These are phyloP conservation scores for Leccinum broughii DNA, from an alignment of 768 basidiomycete genomes.

Conservation along the genomic window DNA sequence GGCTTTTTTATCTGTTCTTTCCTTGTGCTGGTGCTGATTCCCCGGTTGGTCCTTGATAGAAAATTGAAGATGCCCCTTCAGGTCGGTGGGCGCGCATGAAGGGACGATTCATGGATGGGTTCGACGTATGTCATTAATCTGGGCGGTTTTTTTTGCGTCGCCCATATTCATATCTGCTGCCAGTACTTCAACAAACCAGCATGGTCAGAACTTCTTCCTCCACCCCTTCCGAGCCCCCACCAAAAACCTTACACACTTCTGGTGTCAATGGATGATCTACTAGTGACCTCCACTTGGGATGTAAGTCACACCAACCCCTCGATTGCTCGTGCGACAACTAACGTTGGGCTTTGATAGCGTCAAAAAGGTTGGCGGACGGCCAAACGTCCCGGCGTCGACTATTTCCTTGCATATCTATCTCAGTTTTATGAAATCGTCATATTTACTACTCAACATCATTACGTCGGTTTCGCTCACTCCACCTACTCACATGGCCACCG, in stretches of 20 bases:
- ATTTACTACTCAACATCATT: conserved; percentile 88
- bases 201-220: conserved; percentile 90
- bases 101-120: conserved; percentile 60
- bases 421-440: conserved; percentile 98
- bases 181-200: conserved; percentile 90
- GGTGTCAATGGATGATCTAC: conserved; percentile 87
- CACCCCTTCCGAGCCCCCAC: conserved; percentile 76
- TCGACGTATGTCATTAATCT: conserved; percentile 58
- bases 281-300: conserved; percentile 94
- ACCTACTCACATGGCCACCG: not conserved
- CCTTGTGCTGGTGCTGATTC: not conserved
- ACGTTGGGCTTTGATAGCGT: conserved; percentile 51
- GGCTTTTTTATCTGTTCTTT: conserved; percentile 24
- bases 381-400: conserved; percentile 96
- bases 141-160: not conserved
- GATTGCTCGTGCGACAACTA: not conserved
- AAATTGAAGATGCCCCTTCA: conserved; percentile 55
- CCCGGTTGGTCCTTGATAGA: conserved; percentile 38
- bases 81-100: conserved; percentile 66
- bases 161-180: not conserved
- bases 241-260: conserved; percentile 92
- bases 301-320: conserved; percentile 49
- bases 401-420: conserved; percentile 95
- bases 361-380: conserved; percentile 96
- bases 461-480: conserved; percentile 55